Conservation (phyloP, 2,329 filamentous ascomycete genomes). For the Orbilia javanica region DNA sequence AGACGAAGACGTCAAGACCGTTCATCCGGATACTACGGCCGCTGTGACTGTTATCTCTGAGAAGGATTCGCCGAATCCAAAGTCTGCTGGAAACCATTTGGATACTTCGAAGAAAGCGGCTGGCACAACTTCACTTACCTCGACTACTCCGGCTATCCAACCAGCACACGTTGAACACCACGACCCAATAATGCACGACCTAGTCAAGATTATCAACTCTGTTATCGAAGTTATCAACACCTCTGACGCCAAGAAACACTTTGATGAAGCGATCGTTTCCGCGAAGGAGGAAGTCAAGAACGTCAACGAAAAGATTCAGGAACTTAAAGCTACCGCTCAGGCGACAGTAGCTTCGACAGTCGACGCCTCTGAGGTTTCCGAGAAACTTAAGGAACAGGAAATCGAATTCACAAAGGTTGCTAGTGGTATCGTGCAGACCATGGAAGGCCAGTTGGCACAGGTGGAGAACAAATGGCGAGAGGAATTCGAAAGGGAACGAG, state of each 20-base stretch:
- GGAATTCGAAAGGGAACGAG: conserved; percentile 89
- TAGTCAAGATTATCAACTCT: conserved; percentile 95
- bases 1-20: conserved; percentile 22
- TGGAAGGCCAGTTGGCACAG: conserved; percentile 83
- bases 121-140: conserved; percentile 4
- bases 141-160: neutral
- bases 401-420: conserved; percentile 86
- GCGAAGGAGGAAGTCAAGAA: conserved; percentile 85
- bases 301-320: conserved; percentile 81
- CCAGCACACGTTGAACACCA: conserved; percentile 71
- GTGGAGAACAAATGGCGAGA: conserved; percentile 87
- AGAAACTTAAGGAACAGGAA: conserved; percentile 71
- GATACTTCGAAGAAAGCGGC: neutral
- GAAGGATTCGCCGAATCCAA: conserved; percentile 19
- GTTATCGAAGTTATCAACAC: conserved; percentile 86
- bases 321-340: conserved; percentile 77
- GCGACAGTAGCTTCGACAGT: conserved; percentile 71
- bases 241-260: conserved; percentile 76
- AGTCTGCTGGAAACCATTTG: conserved; percentile 30
- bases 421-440: conserved; percentile 85
- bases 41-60: conserved; percentile 24
- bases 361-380: conserved; percentile 75
- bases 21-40: conserved; percentile 25
- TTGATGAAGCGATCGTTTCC: conserved; percentile 81
- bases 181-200: conserved; percentile 89